Evolutionary conservation across 768 basidiomycete species (phyloP).

Genomic region (Amanita fuliginea): DNA sequence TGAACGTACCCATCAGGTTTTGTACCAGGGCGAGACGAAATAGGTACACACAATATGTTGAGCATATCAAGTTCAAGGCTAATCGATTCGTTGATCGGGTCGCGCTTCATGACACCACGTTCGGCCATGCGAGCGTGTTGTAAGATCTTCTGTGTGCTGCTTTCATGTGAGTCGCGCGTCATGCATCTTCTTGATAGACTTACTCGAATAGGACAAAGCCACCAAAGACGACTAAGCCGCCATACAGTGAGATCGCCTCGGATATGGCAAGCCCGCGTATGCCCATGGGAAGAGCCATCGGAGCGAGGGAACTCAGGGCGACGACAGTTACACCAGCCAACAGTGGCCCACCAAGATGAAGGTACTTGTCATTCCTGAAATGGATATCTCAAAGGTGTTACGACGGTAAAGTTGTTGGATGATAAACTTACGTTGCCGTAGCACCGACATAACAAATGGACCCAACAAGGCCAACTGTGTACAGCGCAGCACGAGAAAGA

Average conservation of each 20-base stretch:
- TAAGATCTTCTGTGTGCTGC: conserved; percentile 78
- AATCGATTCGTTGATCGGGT: conserved; percentile 72
- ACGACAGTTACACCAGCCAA: conserved; percentile 86
- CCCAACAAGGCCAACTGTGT: conserved; percentile 81
- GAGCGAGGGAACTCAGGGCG: conserved; percentile 76
- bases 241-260: conserved; percentile 75
- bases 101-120: conserved; percentile 49
- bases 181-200: conserved; percentile 13
- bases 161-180: not conserved
- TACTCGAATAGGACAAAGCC: conserved; percentile 85
- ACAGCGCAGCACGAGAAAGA: conserved; percentile 77
- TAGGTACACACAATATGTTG: conserved; percentile 65
- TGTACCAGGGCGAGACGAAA: not conserved
- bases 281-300: conserved; percentile 81
- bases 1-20: conserved; percentile 15
- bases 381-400: not conserved
- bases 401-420: not conserved
- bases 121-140: conserved; percentile 68
- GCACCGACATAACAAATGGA: conserved; percentile 82
- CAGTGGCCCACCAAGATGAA: conserved; percentile 80
- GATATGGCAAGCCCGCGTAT: conserved; percentile 64
- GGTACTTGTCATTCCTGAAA: conserved; percentile 62
- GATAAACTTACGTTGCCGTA: conserved; percentile 53
- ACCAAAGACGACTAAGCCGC: conserved; percentile 79
- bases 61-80: conserved; percentile 79